Conservation (phyloP, 2,329 filamentous ascomycete genomes). For the Hymenoscyphus linearis region DNA sequence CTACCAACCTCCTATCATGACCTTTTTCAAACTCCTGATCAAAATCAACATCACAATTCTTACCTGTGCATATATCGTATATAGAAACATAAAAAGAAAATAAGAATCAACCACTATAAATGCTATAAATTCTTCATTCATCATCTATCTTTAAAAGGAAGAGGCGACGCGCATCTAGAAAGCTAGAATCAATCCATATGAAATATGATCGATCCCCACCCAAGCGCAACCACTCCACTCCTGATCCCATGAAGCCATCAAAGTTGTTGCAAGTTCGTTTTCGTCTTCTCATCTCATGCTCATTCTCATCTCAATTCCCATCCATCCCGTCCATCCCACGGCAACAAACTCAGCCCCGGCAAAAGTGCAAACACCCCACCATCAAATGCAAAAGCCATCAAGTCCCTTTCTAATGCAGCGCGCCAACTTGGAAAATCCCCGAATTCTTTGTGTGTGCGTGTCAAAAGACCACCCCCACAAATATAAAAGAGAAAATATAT, state of each 20-base stretch:
- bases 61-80: too few species aligned
- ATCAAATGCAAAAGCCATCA: constrained; percentile 3
- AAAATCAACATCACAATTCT: too few species aligned
- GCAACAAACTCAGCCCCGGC: background rate
- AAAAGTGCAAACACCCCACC: background rate
- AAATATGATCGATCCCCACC: background rate
- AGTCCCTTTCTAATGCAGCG: constrained; percentile 13
- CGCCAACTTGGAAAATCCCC: constrained; percentile 1
- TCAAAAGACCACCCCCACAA: too few species aligned
- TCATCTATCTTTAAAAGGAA: background rate
- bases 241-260: background rate
- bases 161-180: background rate
- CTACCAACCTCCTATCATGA: too few species aligned
- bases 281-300: too few species aligned
- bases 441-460: background rate
- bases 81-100: too few species aligned
- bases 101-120: background rate
- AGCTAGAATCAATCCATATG: background rate
- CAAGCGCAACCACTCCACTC: background rate
- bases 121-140: background rate
- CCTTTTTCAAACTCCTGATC: too few species aligned
- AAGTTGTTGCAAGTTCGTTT: too few species aligned
- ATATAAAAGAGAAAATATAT: background rate
- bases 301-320: too few species aligned
- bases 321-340: constrained; percentile 1